Base-by-base conservation (phyloP, 352 stramenopile genomes). In the Phytopythium litorale region DNA sequence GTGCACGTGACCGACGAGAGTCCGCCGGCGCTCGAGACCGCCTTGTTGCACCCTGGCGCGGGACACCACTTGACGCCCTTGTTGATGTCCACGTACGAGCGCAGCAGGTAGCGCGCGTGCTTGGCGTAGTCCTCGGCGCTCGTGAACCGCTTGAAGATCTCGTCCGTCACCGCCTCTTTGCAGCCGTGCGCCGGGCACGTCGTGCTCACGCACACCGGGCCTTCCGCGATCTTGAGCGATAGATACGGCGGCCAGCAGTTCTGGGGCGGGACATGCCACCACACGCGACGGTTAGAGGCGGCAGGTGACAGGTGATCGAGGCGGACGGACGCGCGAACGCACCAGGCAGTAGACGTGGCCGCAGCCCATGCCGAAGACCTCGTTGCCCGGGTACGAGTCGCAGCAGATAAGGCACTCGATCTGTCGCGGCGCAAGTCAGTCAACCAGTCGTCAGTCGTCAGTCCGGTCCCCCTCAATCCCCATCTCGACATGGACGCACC, bases 61-160 rank as follows among this genome's bases (percentile, higher is more conserved):
- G 97, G 97, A 71, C 97, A 99, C 92, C 97, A 99, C 59, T 98
- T 95, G 60, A 99, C 96, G 58, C 93, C 89, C 52, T 89, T 97
- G 81, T 98, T 98, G 62, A 98, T 98, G 65, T 99, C 95, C n/a
- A 99, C 96, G 79, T 98, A 99, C 56, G 87, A 97, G 48, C 94
- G 87, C 52, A 99, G 75, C 65, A 99, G 82, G 65, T 93, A 99
- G 23, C 75, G 85, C 58, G 89, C 75, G 75, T 98, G 99, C 52
- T 94, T 94, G 35, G 67, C 65, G 65, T 97, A 92, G 15, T 97
- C 81, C 18, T 89, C 73, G 0, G 63, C 19, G 30, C 64, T 77
- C 35, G 89, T 77, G 58, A 96, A 79, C 54, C 88, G 73, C 58
- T 87, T 72, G 59, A 92, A 91, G 19, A 90, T 78, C 7, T 74